Percentiles rank a stretch among this genome's conserved stretches.
phyloP scores from a whole-genome alignment of 2,329 filamentous ascomycete genomes.

The Sporothrix pseudoabietina region DNA sequence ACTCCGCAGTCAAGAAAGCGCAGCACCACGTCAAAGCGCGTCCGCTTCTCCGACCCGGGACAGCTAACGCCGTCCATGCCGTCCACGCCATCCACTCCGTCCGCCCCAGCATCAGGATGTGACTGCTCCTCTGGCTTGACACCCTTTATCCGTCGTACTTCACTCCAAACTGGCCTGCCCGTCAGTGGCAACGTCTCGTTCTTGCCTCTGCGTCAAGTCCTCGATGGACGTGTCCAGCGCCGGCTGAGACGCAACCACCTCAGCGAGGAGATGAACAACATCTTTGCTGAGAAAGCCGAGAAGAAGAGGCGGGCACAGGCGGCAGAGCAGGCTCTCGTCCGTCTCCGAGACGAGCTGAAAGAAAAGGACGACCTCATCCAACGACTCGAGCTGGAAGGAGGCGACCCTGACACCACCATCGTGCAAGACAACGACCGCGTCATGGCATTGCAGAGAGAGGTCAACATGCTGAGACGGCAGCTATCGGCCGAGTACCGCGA shows the following conservation, averaged over 20 bases:
- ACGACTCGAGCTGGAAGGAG: constrained; percentile 32
- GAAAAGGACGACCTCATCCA: constrained; percentile 56
- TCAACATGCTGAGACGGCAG: constrained; percentile 41
- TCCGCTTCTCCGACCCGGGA: constrained; percentile 63
- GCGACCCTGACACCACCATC: constrained; percentile 47
- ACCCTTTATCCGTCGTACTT: constrained; percentile 58
- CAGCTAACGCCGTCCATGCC: constrained; percentile 26
- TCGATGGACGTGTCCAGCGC: constrained; percentile 60
- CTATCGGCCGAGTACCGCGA: constrained; percentile 34
- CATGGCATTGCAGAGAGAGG: constrained; percentile 43
- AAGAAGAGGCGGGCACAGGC: constrained; percentile 42
- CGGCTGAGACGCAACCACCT: constrained; percentile 58
- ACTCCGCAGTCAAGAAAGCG: constrained; percentile 39
- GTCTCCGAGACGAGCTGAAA: constrained; percentile 53
- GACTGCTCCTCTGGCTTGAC: constrained; percentile 56
- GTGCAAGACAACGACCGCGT: constrained; percentile 51
- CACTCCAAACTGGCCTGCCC: constrained; percentile 42
- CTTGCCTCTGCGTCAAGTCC: constrained; percentile 55
- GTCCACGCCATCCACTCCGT: constrained; percentile 37
- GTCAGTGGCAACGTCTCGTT: constrained; percentile 49
- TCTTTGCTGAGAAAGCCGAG: constrained; percentile 51
- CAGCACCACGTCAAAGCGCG: constrained; percentile 45
- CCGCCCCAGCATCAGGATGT: background rate
- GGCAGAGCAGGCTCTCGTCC: constrained; percentile 51
- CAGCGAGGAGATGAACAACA: constrained; percentile 60